Base-by-base conservation (phyloP, 768 basidiomycete species). In the Lentinula detonsa region DNA sequence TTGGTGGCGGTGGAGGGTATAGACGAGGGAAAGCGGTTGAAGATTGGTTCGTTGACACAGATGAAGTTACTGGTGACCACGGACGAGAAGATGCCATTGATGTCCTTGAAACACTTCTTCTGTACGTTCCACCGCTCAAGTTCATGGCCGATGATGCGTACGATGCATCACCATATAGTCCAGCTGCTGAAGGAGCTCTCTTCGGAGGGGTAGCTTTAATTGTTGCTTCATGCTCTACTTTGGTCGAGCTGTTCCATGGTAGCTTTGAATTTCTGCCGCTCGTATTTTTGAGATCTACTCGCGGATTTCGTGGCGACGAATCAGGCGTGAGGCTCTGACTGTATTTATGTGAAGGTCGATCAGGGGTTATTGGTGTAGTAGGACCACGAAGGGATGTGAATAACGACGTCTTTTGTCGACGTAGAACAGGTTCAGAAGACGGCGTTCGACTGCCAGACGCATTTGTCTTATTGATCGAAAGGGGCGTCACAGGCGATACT, bases 181-280 rank as follows among this genome's bases (percentile, higher is more conserved):
- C 77, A 43, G 74, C 60, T 16, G 81, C 70, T 39, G 83, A 85
- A 46, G 76, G 82, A 1, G 80, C 73, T 53, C 85, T 79, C 66
- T 79, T 81, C 13, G 82, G 77, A 33, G 82, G 78, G 37, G 78
- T 73, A 34, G 74, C 76, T 68, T 82, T 85, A 64, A 81, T 69
- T 33, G 79, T 81, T 34, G 75, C 75, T 53, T 81, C 83, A 16
- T 75, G 65, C 51, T 85, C 77, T n/a, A 93, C 80, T 67, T 78
- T 90, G 1, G 91, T 93, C 4, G 91, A 93, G 64, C 86, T 81
- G 68, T 94, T 94, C 92, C 92, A 94, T 37, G 65, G 52, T 60
- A 72, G 28, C 59, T 49, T 50, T 10, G 37, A 18, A 56, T 45
- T 60, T 56, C 8, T 70, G 72, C 56, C 64, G 8, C 28, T 18